Conservation (phyloP, 176 grass and related monocot species). For the Oryza rufipogon region DNA sequence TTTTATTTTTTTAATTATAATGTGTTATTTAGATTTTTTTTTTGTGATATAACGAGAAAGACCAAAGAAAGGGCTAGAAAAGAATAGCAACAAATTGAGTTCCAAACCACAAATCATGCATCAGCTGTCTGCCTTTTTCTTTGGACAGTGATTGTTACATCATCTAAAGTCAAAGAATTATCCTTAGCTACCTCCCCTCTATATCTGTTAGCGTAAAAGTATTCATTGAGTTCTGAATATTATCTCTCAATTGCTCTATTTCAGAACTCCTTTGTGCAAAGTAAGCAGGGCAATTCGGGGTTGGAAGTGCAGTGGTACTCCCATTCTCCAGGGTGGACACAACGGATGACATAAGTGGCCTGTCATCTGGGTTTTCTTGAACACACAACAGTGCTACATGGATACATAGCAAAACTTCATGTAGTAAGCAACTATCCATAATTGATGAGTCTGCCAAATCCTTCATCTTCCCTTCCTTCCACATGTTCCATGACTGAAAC, state of each 20-base stretch:
- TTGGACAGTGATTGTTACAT: background rate
- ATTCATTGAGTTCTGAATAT: background rate
- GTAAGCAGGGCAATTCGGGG: conserved; percentile 25
- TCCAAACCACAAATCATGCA: background rate
- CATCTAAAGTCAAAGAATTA: background rate
- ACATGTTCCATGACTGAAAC: conserved; percentile 52
- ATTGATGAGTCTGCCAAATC: conserved; percentile 44
- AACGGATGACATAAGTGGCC: conserved; percentile 41
- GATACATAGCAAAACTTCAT: conserved; percentile 48
- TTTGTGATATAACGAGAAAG: too few relatives aligned
- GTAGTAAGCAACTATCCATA: conserved; percentile 19
- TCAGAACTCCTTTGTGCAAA: background rate
- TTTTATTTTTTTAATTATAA: background rate
- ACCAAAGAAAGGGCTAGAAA: too few relatives aligned
- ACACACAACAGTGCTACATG: conserved; percentile 56
- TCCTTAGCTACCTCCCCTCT: conserved; percentile 20
- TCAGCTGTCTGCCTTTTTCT: background rate
- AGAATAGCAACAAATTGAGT: background rate
- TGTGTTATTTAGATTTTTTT: too few relatives aligned
- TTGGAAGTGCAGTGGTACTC: background rate
- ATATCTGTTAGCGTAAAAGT: background rate
- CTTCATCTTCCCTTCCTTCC: conserved; percentile 40
- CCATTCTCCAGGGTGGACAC: conserved; percentile 42
- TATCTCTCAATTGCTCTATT: background rate
- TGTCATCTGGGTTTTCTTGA: conserved; percentile 56